Percentiles rank a stretch among this genome's conserved stretches.
These are phyloP conservation scores for Populus deltoides DNA, from an alignment of 345 rosid genomes.

Conservation along the genomic window DNA sequence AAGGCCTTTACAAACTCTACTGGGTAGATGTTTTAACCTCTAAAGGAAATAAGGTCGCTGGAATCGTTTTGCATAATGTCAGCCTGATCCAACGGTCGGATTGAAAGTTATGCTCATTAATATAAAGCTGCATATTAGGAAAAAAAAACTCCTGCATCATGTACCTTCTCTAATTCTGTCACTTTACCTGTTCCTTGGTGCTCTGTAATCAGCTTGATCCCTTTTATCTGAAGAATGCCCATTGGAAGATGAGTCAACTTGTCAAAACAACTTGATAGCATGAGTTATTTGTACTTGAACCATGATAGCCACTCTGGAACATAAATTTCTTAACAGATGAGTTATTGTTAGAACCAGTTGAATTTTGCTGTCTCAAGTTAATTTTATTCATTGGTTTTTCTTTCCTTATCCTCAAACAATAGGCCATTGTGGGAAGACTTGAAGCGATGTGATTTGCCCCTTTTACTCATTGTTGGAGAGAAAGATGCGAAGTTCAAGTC, in stretches of 20 bases:
- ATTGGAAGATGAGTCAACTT: neutral
- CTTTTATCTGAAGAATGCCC: neutral
- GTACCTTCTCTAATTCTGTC: neutral
- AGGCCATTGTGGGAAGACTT: slow-evolving; percentile 89
- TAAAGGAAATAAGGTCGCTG: no score
- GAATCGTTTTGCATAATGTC: no score
- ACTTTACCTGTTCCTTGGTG: neutral
- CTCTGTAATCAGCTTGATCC: neutral
- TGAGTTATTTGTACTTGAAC: neutral
- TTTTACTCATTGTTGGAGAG: slow-evolving; percentile 64
- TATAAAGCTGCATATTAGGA: no score
- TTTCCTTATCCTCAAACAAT: neutral
- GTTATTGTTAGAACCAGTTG: neutral
- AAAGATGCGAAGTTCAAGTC: slow-evolving; percentile 63
- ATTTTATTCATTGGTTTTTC: neutral
- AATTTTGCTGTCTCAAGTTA: neutral
- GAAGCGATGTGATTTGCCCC: slow-evolving; percentile 50
- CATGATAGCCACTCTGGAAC: neutral
- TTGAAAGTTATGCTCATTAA: no score
- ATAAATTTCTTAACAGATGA: neutral
- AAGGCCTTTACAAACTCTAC: no score
- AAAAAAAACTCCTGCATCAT: neutral
- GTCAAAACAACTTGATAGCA: neutral
- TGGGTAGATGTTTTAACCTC: no score
- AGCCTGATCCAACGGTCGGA: accelerated